Percentiles rank a stretch among this genome's conserved stretches.
Conservation (phyloP, 2,329 filamentous ascomycete genomes). For the Paraconiothyrium sp. region DNA sequence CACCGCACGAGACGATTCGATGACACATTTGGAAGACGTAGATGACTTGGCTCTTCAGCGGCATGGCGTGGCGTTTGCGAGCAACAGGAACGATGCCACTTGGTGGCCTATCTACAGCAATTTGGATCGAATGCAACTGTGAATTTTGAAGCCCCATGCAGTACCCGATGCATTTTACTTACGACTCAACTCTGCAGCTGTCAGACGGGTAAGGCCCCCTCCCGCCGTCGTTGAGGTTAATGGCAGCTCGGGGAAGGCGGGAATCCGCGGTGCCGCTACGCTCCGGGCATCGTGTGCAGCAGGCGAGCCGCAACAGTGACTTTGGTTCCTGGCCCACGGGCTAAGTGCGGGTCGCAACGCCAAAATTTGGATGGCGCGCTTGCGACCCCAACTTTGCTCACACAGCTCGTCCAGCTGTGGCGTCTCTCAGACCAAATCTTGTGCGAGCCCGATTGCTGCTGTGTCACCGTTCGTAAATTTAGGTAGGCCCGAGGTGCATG, state of each 20-base stretch:
- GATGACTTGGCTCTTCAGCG: neutral
- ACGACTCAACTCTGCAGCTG: constrained; percentile 2
- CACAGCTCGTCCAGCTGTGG: neutral
- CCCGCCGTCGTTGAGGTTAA: no score
- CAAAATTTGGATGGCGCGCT: no score
- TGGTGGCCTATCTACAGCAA: neutral
- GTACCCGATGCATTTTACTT: no score
- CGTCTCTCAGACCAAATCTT: neutral
- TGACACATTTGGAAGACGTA: neutral
- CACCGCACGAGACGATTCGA: neutral
- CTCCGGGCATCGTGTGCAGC: neutral
- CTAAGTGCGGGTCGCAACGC: no score
- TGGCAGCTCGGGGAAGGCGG: neutral
- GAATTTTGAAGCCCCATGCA: no score
- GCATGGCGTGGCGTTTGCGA: neutral
- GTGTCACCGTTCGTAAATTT: constrained; percentile 15
- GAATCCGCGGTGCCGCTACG: neutral
- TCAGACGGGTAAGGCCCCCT: no score
- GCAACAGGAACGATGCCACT: neutral
- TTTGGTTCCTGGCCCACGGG: neutral
- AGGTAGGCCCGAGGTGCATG: constrained; percentile 17
- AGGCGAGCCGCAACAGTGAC: neutral
- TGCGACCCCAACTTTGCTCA: neutral
- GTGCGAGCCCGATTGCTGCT: constrained; percentile 4
- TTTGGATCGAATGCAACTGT: neutral